Evolutionary conservation across 73 alveolate species (phyloP), one percentile per base, ranked within the genome.

Genomic region (Blepharisma stoltei): DNA sequence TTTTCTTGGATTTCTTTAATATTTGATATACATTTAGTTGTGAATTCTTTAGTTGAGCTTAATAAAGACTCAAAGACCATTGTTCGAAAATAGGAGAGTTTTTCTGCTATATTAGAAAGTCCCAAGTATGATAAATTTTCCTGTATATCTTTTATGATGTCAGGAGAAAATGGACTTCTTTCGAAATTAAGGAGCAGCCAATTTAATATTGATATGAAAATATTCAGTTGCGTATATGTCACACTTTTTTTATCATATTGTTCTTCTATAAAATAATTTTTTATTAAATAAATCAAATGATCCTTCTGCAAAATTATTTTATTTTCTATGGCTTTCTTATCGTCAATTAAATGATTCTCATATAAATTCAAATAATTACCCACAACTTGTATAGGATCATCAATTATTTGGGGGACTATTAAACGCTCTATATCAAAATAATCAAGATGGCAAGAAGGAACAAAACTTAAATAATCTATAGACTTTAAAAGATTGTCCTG

Each of bases 31-130:
- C 73, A 60, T 60, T 25, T 60, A 25, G 73, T 14, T 11, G 46
- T 60, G 46, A 60, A 60, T 60, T 60, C 73, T 60, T 60, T 60
- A 14, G 73, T 25, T 11, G 73, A 14, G 46, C 23, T 38, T 8
- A 60, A 14, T 1, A 60, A 3, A 60, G n/a, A 14, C 5, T 25
- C 73, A 8, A 60, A 14, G 11, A 60, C 23, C 18, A 8, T 18
- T 20, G 38, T 14, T 60, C 73, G 41, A 32, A 32, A 32, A 32
- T 32, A 1, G 41, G 41, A 32, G 3, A 32, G 3, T 32, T 32
- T 3, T 1, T 32, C 3, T 1, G 3, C 41, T 32, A 32, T 32
- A 32, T 0, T 1, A 1, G 41, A 32, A 25, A 60, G n/a, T 8
- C 46, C 73, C 1, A 18, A 60, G 5, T 5, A 1, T 25, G 6